Conservation (phyloP, 495 filamentous ascomycete species). For the Hypoxylon perforatum region DNA sequence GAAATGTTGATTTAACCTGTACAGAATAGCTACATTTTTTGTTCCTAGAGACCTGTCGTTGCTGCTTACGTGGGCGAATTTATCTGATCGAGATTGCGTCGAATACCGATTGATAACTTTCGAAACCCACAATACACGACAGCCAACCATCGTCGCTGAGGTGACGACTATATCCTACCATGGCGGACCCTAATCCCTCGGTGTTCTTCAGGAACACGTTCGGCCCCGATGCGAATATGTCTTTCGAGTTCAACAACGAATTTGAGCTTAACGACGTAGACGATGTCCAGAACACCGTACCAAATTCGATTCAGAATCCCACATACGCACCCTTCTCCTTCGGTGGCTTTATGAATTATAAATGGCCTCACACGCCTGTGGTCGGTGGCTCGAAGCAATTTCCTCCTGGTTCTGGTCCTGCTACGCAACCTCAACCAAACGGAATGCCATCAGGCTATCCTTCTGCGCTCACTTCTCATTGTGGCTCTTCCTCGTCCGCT, state of each 20-base stretch:
- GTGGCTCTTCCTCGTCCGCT: conserved; percentile 43
- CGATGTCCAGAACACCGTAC: conserved; percentile 11
- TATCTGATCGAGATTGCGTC: background rate
- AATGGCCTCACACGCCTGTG: conserved; percentile 1
- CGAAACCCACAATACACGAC: background rate
- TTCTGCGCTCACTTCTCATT: conserved; percentile 28
- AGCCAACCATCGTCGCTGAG: no score
- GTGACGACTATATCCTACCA: conserved; percentile 21
- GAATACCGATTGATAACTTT: conserved; percentile 8
- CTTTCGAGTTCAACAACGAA: conserved; percentile 28
- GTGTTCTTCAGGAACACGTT: conserved; percentile 30
- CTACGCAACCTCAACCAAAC: conserved; percentile 15
- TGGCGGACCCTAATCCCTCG: conserved; percentile 37
- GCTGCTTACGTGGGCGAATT: no score
- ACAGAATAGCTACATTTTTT: conserved; percentile 8
- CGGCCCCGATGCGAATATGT: conserved; percentile 26
- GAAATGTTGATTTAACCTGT: conserved; percentile 38
- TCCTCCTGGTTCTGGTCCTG: conserved; percentile 4
- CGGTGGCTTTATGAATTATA: background rate
- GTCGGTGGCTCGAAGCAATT: conserved; percentile 21
- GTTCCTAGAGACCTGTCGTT: background rate
- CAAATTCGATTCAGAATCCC: background rate
- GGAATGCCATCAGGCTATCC: conserved; percentile 2
- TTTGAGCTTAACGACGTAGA: conserved; percentile 32
- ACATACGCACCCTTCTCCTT: background rate